Evolutionary conservation across 768 basidiomycete species (phyloP).

Genomic region (Crepidotus variabilis): DNA sequence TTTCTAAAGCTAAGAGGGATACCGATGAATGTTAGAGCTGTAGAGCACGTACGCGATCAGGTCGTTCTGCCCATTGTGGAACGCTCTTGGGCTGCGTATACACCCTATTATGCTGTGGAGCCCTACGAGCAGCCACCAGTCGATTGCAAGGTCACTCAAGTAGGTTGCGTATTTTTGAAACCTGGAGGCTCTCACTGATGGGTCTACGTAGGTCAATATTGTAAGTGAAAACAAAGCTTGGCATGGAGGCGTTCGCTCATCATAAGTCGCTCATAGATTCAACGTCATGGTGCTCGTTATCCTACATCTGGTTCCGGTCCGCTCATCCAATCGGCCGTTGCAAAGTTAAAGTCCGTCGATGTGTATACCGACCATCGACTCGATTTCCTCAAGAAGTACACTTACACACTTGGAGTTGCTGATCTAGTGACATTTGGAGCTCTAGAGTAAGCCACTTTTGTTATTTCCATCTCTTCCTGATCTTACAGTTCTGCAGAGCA

Average conservation of each 20-base stretch:
- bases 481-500: constrained; percentile 20
- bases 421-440: constrained; percentile 69
- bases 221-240: constrained; percentile 30
- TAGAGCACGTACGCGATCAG: background rate
- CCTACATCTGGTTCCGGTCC: constrained; percentile 52
- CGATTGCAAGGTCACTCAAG: constrained; percentile 21
- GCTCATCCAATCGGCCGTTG: constrained; percentile 42
- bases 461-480: background rate
- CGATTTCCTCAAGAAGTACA: constrained; percentile 55
- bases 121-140: constrained; percentile 17
- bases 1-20: background rate
- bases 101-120: constrained; percentile 22
- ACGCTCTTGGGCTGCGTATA: constrained; percentile 21
- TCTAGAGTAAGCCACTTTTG: constrained; percentile 41
- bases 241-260: background rate
- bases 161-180: constrained; percentile 3
- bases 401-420: constrained; percentile 52
- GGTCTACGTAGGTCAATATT: constrained; percentile 48
- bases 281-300: constrained; percentile 78
- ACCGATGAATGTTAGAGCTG: background rate
- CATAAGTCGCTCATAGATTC: constrained; percentile 42
- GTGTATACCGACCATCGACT: constrained; percentile 42
- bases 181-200: background rate
- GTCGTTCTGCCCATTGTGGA: constrained; percentile 10
- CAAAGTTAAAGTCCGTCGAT: constrained; percentile 48